phyloP scores from a whole-genome alignment of 1,139 yeast species.

The Suhomyces anneliseae region DNA sequence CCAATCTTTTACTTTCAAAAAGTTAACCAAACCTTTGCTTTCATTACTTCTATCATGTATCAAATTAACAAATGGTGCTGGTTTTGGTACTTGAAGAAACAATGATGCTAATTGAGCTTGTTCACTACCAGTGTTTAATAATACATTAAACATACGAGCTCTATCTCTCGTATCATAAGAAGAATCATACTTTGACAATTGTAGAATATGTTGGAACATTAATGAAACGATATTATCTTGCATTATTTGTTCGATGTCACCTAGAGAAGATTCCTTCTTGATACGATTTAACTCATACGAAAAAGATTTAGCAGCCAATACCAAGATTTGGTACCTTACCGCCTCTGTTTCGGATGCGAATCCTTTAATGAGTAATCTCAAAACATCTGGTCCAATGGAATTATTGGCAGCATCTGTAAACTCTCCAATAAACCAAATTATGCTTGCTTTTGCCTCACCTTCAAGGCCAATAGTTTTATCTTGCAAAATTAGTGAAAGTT shows the following conservation, averaged over 20 bases:
- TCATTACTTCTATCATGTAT: constrained; percentile 10
- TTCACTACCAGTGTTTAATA: constrained; percentile 36
- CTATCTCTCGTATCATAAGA: constrained; percentile 83
- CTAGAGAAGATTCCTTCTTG: constrained; percentile 23
- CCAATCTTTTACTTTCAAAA: constrained; percentile 37
- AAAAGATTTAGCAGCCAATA: constrained; percentile 72
- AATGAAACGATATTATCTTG: constrained; percentile 37
- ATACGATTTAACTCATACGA: constrained; percentile 50
- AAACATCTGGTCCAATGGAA: constrained; percentile 71
- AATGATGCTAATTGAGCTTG: constrained; percentile 64
- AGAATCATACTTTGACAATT: constrained; percentile 71
- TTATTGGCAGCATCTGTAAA: constrained; percentile 47
- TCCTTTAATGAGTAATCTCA: constrained; percentile 55
- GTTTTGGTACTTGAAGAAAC: constrained; percentile 82
- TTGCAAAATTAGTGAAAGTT: constrained; percentile 34
- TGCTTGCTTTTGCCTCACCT: constrained; percentile 71
- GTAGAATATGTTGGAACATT: constrained; percentile 62
- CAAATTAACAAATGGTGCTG: constrained; percentile 42
- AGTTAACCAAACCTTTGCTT: constrained; percentile 21
- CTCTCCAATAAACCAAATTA: constrained; percentile 92
- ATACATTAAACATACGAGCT: constrained; percentile 68
- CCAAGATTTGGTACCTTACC: constrained; percentile 70
- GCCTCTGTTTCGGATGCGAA: constrained; percentile 57
- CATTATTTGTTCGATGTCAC: constrained; percentile 29
- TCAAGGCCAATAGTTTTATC: constrained; percentile 30